These are phyloP conservation scores for Canavalia ensiformis DNA, from an alignment of 306 rosid species.

Conservation along the genomic window DNA sequence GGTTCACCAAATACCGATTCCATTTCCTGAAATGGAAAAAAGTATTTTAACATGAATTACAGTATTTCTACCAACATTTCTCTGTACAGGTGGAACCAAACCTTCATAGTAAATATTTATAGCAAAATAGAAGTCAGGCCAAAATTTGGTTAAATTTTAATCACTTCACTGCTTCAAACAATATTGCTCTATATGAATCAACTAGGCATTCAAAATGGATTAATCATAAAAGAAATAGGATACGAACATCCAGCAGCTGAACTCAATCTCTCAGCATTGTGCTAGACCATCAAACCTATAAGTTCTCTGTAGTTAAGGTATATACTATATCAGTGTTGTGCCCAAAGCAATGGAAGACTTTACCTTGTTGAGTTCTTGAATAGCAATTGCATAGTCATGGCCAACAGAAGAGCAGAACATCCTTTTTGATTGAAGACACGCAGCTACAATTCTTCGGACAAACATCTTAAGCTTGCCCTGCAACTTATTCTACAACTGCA, in stretches of 20 bases:
- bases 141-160: conserved; percentile 9
- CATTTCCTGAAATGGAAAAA: conserved; percentile 73
- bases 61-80: conserved; percentile 13
- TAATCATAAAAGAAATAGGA: not conserved
- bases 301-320: not conserved
- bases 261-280: conserved; percentile 4
- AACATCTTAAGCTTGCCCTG: conserved; percentile 58
- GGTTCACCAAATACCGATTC: conserved; percentile 78
- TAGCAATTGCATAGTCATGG: conserved; percentile 63
- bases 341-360: not conserved
- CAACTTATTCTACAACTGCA: conserved; percentile 33
- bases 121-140: conserved; percentile 24
- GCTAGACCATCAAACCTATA: not conserved
- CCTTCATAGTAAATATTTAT: conserved; percentile 20
- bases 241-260: conserved; percentile 19
- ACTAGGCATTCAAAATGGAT: conserved; percentile 1
- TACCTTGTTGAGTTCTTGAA: conserved; percentile 85
- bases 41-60: conserved; percentile 14
- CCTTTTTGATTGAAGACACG: conserved; percentile 66
- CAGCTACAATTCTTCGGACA: conserved; percentile 63
- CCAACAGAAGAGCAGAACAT: conserved; percentile 56
- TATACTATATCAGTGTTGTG: not conserved
- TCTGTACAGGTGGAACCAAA: not conserved
- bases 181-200: not conserved
- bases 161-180: conserved; percentile 6